Base-by-base conservation (phyloP, 768 basidiomycete genomes). In the Russula griseocarnosa region DNA sequence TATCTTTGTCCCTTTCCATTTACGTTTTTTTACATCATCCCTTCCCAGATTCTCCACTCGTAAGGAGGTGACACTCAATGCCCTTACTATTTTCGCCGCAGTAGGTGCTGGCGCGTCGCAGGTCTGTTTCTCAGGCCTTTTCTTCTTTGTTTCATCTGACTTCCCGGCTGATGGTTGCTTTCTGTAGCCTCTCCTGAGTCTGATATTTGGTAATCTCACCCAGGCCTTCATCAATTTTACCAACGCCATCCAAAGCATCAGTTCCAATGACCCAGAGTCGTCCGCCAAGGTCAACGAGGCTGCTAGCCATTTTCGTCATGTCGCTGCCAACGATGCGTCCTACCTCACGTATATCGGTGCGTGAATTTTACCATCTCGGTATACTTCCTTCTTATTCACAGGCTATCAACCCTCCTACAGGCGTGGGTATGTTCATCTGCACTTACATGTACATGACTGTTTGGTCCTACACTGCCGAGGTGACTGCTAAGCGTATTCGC, bases 391-490 rank as follows among this genome's bases (percentile, higher is more conserved):
- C 28, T n/a, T 1, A 55, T 28, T 34, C 18, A 30, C 18, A 20
- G n/a, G 18, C 16, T 18, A 24, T 9, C 63, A 34, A 57, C 13
- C 38, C 38, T n/a, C 16, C 8, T 22, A n/a, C n/a, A 89, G 93
- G 91, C 67, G 61, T 88, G 55, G 94, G 81, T 20, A 86, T 91
- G 79, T 86, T 92, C 61, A 66, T 83, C 36, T 83, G 82, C 71
- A 94, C 91, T 0, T 92, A 82, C 73, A 67, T 75, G 1, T 93
- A 88, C 76, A 94, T 87, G 86, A 62, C 24, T 67, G 71, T 80
- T n/a, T 91, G 86, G 85, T 82, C 83, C 13, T 84, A 87, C 69
- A 90, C 88, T 0, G 86, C 87, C n/a, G 95, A 98, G 74, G 73
- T 84, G 40, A 88, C 88, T 65, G 85, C 94, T 0, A 90, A 88